Conservation (phyloP, 163 green algal species). For the Coccomyxa subellipsoidea region DNA sequence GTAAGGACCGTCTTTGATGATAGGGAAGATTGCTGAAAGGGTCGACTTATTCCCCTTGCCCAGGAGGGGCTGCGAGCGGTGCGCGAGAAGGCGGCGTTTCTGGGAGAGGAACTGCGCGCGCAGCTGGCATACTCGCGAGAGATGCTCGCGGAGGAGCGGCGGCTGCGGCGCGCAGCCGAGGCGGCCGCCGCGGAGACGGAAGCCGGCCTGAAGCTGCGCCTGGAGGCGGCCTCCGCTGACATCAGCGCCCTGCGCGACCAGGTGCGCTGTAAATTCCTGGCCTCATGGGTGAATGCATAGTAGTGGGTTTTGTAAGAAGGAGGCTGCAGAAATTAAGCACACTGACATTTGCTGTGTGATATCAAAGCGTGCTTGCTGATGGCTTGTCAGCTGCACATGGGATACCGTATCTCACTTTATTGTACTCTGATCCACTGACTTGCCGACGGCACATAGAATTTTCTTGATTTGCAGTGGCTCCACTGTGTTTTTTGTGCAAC, state of each 20-base stretch:
- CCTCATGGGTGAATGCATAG: neutral
- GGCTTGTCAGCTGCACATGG: too few relatives aligned
- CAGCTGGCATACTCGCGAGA: neutral
- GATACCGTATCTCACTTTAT: too few relatives aligned
- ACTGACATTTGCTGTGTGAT: neutral
- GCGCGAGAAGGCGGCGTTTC: neutral
- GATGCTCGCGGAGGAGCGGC: neutral
- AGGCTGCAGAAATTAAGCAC: neutral
- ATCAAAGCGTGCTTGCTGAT: too few relatives aligned
- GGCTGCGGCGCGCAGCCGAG: neutral
- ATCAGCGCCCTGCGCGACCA: neutral
- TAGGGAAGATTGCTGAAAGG: neutral
- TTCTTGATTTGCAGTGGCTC: too few relatives aligned
- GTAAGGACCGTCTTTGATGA: too few relatives aligned
- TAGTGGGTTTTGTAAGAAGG: neutral
- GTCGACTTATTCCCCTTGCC: neutral
- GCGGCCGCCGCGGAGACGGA: neutral
- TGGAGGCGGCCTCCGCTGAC: neutral
- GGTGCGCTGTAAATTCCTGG: neutral
- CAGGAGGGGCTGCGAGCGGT: neutral
- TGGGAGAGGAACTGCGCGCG: neutral
- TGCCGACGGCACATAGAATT: too few relatives aligned
- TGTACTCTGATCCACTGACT: too few relatives aligned
- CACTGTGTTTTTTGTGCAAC: too few relatives aligned
- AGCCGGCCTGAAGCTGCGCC: neutral